These are phyloP conservation scores for Lachancea sp. DNA, from an alignment of 805 yeast species.

Conservation along the genomic window DNA sequence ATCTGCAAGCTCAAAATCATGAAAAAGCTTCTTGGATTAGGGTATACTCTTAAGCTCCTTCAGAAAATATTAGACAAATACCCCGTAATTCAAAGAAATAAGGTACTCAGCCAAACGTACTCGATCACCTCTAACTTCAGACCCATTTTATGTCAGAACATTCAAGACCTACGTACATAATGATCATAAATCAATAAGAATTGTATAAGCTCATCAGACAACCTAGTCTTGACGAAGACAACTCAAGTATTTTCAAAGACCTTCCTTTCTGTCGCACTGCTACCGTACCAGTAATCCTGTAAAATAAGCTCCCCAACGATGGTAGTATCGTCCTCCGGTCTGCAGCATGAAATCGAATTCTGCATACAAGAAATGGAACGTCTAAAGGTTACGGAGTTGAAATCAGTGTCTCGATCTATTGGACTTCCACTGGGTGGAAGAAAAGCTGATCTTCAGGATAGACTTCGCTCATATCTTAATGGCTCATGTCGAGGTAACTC, in stretches of 20 bases:
- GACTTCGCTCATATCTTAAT: conserved; percentile 43
- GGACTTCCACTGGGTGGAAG: conserved; percentile 49
- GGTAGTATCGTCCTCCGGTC: conserved; percentile 19
- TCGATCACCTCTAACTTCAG: too few relatives aligned
- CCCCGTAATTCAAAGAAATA: too few relatives aligned
- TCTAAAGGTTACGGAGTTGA: conserved; percentile 48
- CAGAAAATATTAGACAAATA: too few relatives aligned
- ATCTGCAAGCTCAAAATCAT: too few relatives aligned
- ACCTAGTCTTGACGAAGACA: neutral
- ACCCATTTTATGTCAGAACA: too few relatives aligned
- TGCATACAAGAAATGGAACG: conserved; percentile 29
- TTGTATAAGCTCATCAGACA: neutral
- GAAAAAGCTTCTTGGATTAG: too few relatives aligned
- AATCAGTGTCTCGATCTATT: conserved; percentile 45
- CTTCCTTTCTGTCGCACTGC: neutral
- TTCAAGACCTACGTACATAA: neutral
- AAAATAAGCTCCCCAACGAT: neutral
- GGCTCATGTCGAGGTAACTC: conserved; percentile 39
- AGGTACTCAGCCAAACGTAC: too few relatives aligned
- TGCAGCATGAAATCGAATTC: conserved; percentile 27
- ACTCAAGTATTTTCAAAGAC: too few relatives aligned
- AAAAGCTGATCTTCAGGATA: conserved; percentile 53
- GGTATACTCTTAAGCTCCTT: too few relatives aligned
- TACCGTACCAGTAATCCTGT: neutral
- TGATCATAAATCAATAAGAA: neutral